Conservation (phyloP, 352 stramenopile genomes). For the Pythium chondricola region DNA sequence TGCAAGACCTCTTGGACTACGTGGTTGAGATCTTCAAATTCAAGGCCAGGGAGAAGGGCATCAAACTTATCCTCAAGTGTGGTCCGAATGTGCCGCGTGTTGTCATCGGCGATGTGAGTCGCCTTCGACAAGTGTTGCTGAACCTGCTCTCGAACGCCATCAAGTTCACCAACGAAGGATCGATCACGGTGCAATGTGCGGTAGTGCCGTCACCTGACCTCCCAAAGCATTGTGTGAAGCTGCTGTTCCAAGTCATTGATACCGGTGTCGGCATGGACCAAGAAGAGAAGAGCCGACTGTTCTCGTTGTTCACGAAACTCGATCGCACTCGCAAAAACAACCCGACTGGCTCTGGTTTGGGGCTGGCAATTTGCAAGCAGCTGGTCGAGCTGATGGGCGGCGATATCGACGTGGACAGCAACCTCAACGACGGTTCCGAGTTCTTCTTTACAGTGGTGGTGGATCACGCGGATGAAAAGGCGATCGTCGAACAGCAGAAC, state of each 20-base stretch:
- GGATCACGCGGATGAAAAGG: slow-evolving; percentile 38
- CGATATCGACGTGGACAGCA: slow-evolving; percentile 78
- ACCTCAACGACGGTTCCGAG: slow-evolving; percentile 68
- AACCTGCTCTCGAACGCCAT: slow-evolving; percentile 85
- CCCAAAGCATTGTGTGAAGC: slow-evolving; percentile 54
- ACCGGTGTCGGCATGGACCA: slow-evolving; percentile 77
- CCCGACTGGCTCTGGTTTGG: slow-evolving; percentile 78
- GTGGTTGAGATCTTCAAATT: slow-evolving; percentile 89
- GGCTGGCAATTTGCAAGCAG: slow-evolving; percentile 85
- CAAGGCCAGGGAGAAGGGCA: slow-evolving; percentile 74
- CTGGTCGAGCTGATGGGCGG: slow-evolving; percentile 87
- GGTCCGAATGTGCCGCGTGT: slow-evolving; percentile 71
- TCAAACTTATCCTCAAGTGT: slow-evolving; percentile 81
- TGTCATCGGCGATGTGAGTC: slow-evolving; percentile 72
- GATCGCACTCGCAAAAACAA: slow-evolving; percentile 81
- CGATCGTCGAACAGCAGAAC: slow-evolving; percentile 31
- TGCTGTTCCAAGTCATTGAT: slow-evolving; percentile 84
- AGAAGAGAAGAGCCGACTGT: slow-evolving; percentile 75
- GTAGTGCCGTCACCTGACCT: slow-evolving; percentile 62
- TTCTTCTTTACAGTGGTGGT: slow-evolving; percentile 85
- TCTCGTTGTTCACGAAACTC: slow-evolving; percentile 79
- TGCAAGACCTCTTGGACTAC: slow-evolving; percentile 79
- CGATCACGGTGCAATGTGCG: slow-evolving; percentile 72
- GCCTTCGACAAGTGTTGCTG: slow-evolving; percentile 71
- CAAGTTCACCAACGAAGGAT: slow-evolving; percentile 82